Percentiles rank a stretch among this genome's conserved stretches.
These are phyloP conservation scores for Cupressus sempervirens DNA, from an alignment of 75 land plant genomes.

Conservation along the genomic window DNA sequence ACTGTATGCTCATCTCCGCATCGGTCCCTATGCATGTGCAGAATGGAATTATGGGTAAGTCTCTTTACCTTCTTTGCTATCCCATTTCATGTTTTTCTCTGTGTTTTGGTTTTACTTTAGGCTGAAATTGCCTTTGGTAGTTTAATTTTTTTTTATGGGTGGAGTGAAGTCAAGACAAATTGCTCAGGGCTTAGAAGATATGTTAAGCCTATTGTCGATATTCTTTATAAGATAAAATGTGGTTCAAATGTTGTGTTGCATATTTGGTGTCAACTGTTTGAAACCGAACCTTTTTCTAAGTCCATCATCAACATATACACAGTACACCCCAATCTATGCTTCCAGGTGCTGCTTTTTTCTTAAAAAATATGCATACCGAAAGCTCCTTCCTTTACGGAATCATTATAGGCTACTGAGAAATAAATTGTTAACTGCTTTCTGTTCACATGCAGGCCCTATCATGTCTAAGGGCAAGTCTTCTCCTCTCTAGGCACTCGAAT, in stretches of 20 bases:
- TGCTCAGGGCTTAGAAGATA: not conserved
- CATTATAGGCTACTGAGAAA: not conserved
- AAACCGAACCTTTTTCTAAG: not conserved
- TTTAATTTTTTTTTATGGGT: not conserved
- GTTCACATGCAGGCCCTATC: not conserved
- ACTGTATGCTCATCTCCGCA: constrained; percentile 62
- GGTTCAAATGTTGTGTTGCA: not conserved
- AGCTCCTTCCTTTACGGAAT: not conserved
- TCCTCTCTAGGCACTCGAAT: not conserved
- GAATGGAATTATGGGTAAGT: constrained; percentile 89
- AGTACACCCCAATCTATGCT: not conserved
- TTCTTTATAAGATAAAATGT: not conserved
- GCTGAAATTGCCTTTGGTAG: constrained; percentile 1
- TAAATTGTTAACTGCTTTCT: not conserved
- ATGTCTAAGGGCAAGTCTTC: not conserved
- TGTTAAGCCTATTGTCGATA: not conserved
- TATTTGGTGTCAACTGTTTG: not conserved
- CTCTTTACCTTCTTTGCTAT: not conserved
- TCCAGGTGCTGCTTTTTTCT: not conserved
- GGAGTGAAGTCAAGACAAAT: not conserved
- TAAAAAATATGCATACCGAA: not conserved
- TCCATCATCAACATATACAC: not conserved
- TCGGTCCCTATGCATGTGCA: constrained; percentile 87
- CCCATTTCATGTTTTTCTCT: not conserved
- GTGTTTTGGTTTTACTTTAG: not conserved